Conservation (phyloP, 306 rosid genomes). For the Lathyrus aphaca region DNA sequence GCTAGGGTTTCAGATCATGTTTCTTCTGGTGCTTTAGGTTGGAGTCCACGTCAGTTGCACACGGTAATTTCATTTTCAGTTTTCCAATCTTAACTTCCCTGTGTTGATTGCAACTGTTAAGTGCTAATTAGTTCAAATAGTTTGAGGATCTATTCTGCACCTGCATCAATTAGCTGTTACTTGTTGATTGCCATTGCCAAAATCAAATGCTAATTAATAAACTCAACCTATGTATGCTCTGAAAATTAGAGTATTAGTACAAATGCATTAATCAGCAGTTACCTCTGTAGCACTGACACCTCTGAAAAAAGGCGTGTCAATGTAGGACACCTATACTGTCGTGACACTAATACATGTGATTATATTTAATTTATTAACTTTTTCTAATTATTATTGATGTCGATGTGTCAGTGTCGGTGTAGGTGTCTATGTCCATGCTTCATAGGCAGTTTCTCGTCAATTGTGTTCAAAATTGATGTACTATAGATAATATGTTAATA, state of each 20-base stretch:
- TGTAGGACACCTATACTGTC: no score
- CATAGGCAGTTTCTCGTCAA: neutral
- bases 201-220: neutral
- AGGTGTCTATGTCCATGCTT: no score
- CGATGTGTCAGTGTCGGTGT: no score
- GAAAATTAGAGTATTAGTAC: neutral
- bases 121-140: neutral
- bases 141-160: neutral
- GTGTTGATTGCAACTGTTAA: neutral
- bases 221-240: neutral
- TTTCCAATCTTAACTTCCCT: neutral
- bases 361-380: no score
- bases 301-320: no score
- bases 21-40: conserved; percentile 62
- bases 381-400: no score
- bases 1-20: conserved; percentile 60
- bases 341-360: no score
- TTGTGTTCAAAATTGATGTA: neutral
- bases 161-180: neutral
- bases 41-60: conserved; percentile 75
- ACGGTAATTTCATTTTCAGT: conserved; percentile 44
- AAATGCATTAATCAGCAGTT: neutral
- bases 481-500: conserved; percentile 6
- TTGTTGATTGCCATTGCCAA: neutral
- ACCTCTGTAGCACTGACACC: no score